phyloP scores from a whole-genome alignment of 768 basidiomycete genomes.

The Lactarius evosmus region DNA sequence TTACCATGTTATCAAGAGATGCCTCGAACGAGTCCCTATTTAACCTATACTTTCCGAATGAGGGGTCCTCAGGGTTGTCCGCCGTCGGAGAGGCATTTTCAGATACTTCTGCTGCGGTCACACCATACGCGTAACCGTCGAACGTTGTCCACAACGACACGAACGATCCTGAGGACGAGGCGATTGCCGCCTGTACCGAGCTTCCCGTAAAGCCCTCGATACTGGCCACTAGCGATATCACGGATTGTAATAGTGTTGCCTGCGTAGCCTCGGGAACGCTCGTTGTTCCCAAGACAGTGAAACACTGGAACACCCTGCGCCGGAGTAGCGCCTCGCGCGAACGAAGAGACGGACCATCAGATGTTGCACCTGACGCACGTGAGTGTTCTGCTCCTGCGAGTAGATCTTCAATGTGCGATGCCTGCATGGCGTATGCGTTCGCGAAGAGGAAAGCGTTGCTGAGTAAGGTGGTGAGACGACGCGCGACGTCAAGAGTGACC shows the following conservation, averaged over 20 bases:
- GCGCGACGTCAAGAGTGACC: slow-evolving; percentile 86
- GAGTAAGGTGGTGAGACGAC: slow-evolving; percentile 82
- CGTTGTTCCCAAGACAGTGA: slow-evolving; percentile 73
- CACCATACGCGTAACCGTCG: slow-evolving; percentile 91
- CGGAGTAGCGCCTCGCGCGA: slow-evolving; percentile 82
- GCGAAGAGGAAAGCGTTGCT: slow-evolving; percentile 89
- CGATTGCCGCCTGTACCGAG: slow-evolving; percentile 88
- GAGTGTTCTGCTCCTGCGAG: slow-evolving; percentile 37
- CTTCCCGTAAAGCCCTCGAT: slow-evolving; percentile 81
- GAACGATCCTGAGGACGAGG: slow-evolving; percentile 79
- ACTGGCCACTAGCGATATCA: slow-evolving; percentile 78
- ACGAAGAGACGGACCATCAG: slow-evolving; percentile 55
- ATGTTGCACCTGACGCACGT: slow-evolving; percentile 29
- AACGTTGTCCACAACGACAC: slow-evolving; percentile 79
- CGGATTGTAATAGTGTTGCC: slow-evolving; percentile 72
- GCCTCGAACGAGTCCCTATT: slow-evolving; percentile 81
- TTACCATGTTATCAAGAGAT: slow-evolving; percentile 72
- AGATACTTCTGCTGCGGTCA: slow-evolving; percentile 65
- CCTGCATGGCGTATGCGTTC: slow-evolving; percentile 70
- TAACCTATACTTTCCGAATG: slow-evolving; percentile 46
- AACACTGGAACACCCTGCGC: slow-evolving; percentile 85
- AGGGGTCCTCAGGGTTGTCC: slow-evolving; percentile 31
- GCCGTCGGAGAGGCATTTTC: slow-evolving; percentile 40
- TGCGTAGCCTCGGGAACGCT: slow-evolving; percentile 84
- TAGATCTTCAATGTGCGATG: slow-evolving; percentile 58